phyloP scores from a whole-genome alignment of 2,329 filamentous ascomycete species.

The Diplodia seriata region DNA sequence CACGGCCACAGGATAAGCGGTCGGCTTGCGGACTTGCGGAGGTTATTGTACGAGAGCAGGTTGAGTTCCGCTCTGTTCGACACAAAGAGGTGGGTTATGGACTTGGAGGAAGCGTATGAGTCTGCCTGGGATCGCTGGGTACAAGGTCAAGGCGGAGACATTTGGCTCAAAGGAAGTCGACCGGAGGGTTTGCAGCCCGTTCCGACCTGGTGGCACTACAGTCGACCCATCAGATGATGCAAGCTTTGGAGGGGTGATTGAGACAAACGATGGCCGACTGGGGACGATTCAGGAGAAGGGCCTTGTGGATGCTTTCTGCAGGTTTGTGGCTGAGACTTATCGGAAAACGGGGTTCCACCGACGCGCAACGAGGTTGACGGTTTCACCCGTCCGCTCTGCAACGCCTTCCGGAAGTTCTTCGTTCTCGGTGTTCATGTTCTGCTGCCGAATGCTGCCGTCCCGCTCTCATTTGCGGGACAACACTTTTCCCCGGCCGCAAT shows the following conservation, averaged over 20 bases:
- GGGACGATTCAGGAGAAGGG: not conserved
- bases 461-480: not conserved
- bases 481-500: not conserved
- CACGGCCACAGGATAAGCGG: constrained; percentile 56
- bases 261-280: not conserved
- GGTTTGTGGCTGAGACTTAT: not conserved
- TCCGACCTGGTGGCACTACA: constrained; percentile 23
- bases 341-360: constrained; percentile 15
- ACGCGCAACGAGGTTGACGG: not conserved
- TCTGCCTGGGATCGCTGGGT: constrained; percentile 91
- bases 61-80: constrained; percentile 91
- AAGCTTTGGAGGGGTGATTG: not conserved
- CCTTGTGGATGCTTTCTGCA: constrained; percentile 1
- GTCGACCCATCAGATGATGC: not conserved
- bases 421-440: not conserved
- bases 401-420: not conserved
- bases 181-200: constrained; percentile 9
- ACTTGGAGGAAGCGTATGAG: constrained; percentile 87
- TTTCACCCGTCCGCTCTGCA: not conserved
- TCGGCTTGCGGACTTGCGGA: constrained; percentile 78
- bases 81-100: constrained; percentile 86
- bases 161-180: constrained; percentile 68
- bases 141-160: constrained; percentile 84
- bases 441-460: not conserved
- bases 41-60: constrained; percentile 80